Conservation (phyloP, 768 basidiomycete species). For the Tremella yokohamensis region DNA sequence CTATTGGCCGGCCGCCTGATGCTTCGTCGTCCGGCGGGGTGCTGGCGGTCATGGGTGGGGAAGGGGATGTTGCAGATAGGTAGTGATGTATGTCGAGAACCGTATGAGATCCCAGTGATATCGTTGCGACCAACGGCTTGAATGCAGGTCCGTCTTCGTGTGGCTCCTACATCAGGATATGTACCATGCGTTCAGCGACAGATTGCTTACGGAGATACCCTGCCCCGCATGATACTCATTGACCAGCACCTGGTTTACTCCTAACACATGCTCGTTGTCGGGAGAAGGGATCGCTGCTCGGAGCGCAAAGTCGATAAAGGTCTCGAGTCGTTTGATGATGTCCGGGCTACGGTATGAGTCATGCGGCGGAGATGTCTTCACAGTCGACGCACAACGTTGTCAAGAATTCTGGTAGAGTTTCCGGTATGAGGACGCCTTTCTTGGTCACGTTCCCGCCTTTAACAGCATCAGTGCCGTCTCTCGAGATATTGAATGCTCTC, state of each 20-base stretch:
- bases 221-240: conserved; percentile 90
- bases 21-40: conserved; percentile 13
- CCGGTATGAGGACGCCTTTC: conserved; percentile 62
- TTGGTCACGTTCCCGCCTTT: conserved; percentile 72
- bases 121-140: conserved; percentile 80
- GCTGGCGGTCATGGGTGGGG: conserved; percentile 35
- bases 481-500: conserved; percentile 3
- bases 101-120: conserved; percentile 79
- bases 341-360: conserved; percentile 61
- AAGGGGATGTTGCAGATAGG: conserved; percentile 36
- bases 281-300: conserved; percentile 56
- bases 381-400: conserved; percentile 59
- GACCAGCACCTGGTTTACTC: conserved; percentile 77
- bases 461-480: conserved; percentile 35
- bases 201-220: conserved; percentile 77
- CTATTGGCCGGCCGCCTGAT: conserved; percentile 54
- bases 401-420: conserved; percentile 69
- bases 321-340: conserved; percentile 65
- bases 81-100: conserved; percentile 80
- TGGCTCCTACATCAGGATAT: conserved; percentile 56
- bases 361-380: background rate
- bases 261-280: conserved; percentile 52
- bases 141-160: conserved; percentile 92
- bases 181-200: background rate
- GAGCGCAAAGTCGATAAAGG: conserved; percentile 54